These are phyloP conservation scores for Osmanthus fragrans DNA, from an alignment of 257 asterid genomes.

Conservation along the genomic window DNA sequence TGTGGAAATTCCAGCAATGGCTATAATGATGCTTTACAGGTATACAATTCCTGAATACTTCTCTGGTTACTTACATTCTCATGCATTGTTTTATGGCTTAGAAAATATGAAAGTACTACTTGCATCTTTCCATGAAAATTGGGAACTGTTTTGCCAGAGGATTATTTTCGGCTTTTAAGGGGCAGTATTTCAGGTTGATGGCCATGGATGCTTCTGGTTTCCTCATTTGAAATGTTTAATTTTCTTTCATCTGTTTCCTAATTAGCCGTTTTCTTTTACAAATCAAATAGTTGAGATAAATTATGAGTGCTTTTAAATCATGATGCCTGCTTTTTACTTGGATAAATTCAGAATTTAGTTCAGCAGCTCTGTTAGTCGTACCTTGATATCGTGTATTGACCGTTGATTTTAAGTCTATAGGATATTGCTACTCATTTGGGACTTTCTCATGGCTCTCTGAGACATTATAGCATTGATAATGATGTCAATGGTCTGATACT, in stretches of 20 bases:
- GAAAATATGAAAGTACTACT: not conserved
- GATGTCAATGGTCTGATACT: slow-evolving; percentile 72
- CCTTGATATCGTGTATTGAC: slow-evolving; percentile 20
- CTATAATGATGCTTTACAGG: slow-evolving; percentile 81
- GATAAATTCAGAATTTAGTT: not conserved
- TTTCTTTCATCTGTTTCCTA: not conserved
- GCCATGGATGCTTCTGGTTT: slow-evolving; percentile 15
- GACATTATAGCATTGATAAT: slow-evolving; percentile 69
- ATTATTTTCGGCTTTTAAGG: not conserved
- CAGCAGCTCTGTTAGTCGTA: slow-evolving; percentile 14
- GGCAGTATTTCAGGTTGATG: slow-evolving; percentile 3
- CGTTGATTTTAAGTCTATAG: slow-evolving; percentile 39
- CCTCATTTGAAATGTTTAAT: slow-evolving; percentile 13
- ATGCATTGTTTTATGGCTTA: slow-evolving; percentile 13
- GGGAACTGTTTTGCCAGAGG: slow-evolving; percentile 14
- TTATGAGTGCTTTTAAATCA: slow-evolving; percentile 7
- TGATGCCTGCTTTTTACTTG: slow-evolving; percentile 13
- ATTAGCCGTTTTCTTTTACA: slow-evolving; percentile 7
- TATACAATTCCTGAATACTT: slow-evolving; percentile 26
- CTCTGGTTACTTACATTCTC: not conserved
- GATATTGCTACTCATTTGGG: slow-evolving; percentile 73
- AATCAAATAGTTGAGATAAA: slow-evolving; percentile 16
- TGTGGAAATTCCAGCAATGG: slow-evolving; percentile 81
- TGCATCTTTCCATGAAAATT: slow-evolving; percentile 10
- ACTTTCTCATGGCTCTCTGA: slow-evolving; percentile 69